These are phyloP conservation scores for Diutina catenulata DNA, from an alignment of 1,139 yeast species.

Conservation along the genomic window DNA sequence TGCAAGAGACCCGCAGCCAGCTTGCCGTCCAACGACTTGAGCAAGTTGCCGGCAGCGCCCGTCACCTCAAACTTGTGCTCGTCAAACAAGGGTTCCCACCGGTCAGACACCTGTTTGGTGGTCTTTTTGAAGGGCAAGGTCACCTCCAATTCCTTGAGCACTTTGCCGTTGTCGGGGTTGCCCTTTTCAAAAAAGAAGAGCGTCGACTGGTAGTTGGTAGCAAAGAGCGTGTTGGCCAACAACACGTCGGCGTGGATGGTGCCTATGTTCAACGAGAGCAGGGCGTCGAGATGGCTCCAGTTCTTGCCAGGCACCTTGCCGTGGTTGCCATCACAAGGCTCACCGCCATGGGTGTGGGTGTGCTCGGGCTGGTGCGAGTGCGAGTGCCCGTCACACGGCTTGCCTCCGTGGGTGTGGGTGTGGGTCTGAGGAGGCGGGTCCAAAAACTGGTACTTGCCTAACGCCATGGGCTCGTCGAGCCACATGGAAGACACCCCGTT, in stretches of 20 bases:
- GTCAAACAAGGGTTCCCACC: conserved; percentile 4
- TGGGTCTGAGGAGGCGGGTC: conserved; percentile 17
- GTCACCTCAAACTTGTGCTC: background rate
- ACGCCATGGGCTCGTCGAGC: conserved; percentile 21
- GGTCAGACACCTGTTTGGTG: background rate
- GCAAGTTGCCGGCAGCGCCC: background rate
- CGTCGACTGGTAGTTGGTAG: conserved; percentile 25
- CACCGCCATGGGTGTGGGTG: background rate
- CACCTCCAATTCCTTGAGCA: background rate
- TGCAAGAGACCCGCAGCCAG: conserved; percentile 22
- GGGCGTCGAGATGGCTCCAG: conserved; percentile 25
- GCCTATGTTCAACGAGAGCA: conserved; percentile 14
- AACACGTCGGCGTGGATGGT: conserved; percentile 12
- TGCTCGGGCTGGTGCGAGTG: background rate
- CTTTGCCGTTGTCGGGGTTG: background rate
- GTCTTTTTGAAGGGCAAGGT: background rate
- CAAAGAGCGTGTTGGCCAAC: conserved; percentile 31
- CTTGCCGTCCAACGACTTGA: conserved; percentile 1
- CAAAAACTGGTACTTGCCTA: conserved; percentile 14
- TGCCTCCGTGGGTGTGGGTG: conserved; percentile 17
- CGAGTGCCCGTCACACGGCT: conserved; percentile 7
- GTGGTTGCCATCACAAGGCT: conserved; percentile 10
- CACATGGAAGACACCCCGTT: conserved; percentile 39
- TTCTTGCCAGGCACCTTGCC: conserved; percentile 23
- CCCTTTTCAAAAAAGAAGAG: conserved; percentile 20